phyloP scores from a whole-genome alignment of 306 rosid species.

The Glycine latifolia region DNA sequence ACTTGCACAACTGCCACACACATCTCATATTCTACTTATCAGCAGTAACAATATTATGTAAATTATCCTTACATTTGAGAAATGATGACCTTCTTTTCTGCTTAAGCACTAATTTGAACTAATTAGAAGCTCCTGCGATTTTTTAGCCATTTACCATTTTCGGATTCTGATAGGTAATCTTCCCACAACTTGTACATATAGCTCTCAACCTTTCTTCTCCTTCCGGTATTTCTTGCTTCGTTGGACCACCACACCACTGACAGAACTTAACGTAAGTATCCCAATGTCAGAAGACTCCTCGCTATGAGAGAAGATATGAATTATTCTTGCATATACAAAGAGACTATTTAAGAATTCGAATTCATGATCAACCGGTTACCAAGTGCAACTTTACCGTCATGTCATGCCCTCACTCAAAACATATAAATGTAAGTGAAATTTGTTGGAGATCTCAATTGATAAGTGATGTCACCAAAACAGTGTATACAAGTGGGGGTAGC shows the following conservation, averaged over 20 bases:
- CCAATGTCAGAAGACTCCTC: too few species aligned
- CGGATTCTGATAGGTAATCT: conserved; percentile 80
- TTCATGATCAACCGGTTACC: too few species aligned
- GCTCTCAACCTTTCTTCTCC: conserved; percentile 86
- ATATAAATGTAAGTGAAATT: neutral
- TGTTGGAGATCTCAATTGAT: neutral
- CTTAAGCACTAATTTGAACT: too few species aligned
- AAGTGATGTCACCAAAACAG: neutral
- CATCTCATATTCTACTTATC: too few species aligned
- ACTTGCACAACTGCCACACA: too few species aligned
- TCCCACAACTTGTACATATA: conserved; percentile 76
- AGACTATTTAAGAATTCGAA: too few species aligned
- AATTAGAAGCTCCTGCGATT: neutral
- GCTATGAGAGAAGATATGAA: too few species aligned
- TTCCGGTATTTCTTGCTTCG: conserved; percentile 77
- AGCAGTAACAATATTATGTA: too few species aligned
- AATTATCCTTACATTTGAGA: too few species aligned
- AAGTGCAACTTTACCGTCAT: too few species aligned
- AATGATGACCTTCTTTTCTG: too few species aligned
- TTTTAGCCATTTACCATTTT: conserved; percentile 65
- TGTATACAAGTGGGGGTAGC: neutral
- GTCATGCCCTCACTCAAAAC: neutral
- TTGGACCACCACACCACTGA: conserved; percentile 82
- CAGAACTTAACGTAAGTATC: conserved; percentile 62
- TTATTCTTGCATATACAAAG: too few species aligned